Evolutionary conservation across 768 basidiomycete genomes (phyloP).

Genomic region (Lepiota venenata): DNA sequence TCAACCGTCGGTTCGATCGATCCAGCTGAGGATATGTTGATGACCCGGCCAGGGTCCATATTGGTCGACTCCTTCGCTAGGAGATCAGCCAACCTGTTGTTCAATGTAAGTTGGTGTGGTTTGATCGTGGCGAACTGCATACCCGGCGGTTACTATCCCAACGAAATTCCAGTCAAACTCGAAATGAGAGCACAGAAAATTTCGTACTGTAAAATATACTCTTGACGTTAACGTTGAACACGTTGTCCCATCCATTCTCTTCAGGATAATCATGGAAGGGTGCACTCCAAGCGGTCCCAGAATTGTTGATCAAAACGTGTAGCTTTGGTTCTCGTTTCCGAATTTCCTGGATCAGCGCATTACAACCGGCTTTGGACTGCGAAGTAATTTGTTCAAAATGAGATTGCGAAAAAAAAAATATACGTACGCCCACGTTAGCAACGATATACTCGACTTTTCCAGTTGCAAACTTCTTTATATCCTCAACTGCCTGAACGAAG

Average conservation of each 20-base stretch:
- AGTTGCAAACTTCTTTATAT: constrained; percentile 57
- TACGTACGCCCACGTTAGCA: constrained; percentile 67
- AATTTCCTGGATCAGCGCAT: constrained; percentile 65
- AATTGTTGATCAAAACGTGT: constrained; percentile 84
- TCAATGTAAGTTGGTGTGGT: neutral
- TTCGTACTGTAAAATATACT: constrained; percentile 74
- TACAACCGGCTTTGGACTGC: constrained; percentile 77
- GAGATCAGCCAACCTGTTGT: constrained; percentile 48
- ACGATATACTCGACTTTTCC: constrained; percentile 71
- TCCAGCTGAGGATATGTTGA: constrained; percentile 78
- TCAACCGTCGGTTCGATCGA: constrained; percentile 52
- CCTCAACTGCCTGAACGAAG: constrained; percentile 41
- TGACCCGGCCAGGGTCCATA: constrained; percentile 67
- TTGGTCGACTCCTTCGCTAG: constrained; percentile 64
- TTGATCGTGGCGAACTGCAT: constrained; percentile 8
- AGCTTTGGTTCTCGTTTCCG: constrained; percentile 68
- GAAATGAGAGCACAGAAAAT: constrained; percentile 2
- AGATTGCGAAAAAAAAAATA: neutral
- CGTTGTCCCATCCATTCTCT: constrained; percentile 82
- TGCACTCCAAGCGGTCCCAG: constrained; percentile 78
- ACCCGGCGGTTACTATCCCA: constrained; percentile 51
- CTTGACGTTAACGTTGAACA: constrained; percentile 84
- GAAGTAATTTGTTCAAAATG: neutral
- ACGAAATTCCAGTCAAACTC: neutral
- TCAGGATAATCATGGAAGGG: constrained; percentile 70